These are phyloP conservation scores for Penicillium goetzii DNA, from an alignment of 495 filamentous ascomycete species.

Conservation along the genomic window DNA sequence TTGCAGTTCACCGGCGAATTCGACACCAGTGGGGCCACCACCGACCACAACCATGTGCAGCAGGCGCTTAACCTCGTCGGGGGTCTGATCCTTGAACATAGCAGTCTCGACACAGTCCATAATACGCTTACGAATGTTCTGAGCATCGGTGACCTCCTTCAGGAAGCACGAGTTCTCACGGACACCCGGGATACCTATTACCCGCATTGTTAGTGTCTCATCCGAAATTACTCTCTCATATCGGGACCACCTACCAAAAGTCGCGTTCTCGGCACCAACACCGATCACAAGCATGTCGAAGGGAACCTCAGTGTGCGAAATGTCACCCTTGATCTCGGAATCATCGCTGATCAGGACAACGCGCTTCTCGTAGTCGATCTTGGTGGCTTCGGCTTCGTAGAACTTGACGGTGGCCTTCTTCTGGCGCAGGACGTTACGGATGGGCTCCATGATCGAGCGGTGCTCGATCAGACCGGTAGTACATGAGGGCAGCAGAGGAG, in stretches of 20 bases:
- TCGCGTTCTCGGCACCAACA: constrained; percentile 97
- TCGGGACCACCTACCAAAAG: constrained; percentile 68
- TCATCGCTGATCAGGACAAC: constrained; percentile 86
- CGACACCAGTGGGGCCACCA: constrained; percentile 95
- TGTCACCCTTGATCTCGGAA: constrained; percentile 88
- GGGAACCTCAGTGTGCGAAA: constrained; percentile 81
- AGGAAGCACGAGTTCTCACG: constrained; percentile 95
- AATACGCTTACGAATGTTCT: constrained; percentile 94
- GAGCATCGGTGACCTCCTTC: constrained; percentile 95
- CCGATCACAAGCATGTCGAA: constrained; percentile 98
- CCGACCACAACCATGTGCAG: constrained; percentile 99
- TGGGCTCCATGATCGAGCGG: constrained; percentile 98
- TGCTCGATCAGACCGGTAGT: constrained; percentile 97
- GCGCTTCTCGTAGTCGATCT: constrained; percentile 92
- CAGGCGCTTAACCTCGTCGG: constrained; percentile 87
- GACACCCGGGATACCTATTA: constrained; percentile 84
- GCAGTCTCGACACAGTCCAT: constrained; percentile 99
- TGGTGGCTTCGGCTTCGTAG: constrained; percentile 97
- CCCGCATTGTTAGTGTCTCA: constrained; percentile 16
- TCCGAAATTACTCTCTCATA: neutral
- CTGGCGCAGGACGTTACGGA: constrained; percentile 90
- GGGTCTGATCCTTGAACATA: constrained; percentile 95
- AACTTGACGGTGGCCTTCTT: constrained; percentile 91
- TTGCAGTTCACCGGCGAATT: constrained; percentile 96
- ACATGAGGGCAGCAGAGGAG: constrained; percentile 93